phyloP scores from a whole-genome alignment of 1,139 yeast genomes.

The Wickerhamomyces sp. region DNA sequence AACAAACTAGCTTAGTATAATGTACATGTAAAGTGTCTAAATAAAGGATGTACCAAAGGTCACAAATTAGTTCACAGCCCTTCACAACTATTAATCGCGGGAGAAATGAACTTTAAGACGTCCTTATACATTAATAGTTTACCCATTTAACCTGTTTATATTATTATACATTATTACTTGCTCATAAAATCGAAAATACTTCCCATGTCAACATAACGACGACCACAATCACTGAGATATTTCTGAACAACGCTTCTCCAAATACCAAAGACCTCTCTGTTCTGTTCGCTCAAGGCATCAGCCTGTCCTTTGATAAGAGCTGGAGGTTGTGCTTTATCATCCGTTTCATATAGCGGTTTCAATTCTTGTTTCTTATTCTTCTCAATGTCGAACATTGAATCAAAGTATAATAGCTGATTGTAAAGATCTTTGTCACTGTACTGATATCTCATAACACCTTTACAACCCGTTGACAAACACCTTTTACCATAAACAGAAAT shows the following conservation, averaged over 20 bases:
- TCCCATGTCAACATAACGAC: constrained; percentile 87
- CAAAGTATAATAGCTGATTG: constrained; percentile 79
- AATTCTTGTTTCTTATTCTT: constrained; percentile 59
- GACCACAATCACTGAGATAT: constrained; percentile 80
- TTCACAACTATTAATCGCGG: no score
- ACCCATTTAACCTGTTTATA: no score
- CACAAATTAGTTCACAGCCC: no score
- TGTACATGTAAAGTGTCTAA: no score
- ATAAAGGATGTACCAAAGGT: no score
- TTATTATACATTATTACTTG: constrained; percentile 6
- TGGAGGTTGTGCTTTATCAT: constrained; percentile 33
- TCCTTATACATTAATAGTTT: no score
- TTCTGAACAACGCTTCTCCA: constrained; percentile 63
- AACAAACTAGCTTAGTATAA: no score
- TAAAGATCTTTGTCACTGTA: constrained; percentile 80
- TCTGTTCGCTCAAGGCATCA: constrained; percentile 76
- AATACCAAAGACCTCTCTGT: constrained; percentile 55
- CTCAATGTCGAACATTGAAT: constrained; percentile 76
- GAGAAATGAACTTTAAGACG: no score
- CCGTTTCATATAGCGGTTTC: constrained; percentile 41
- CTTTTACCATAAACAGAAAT: constrained; percentile 85
- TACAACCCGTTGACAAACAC: constrained; percentile 66
- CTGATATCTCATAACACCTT: constrained; percentile 77
- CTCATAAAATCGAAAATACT: constrained; percentile 61
- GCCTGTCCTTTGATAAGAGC: constrained; percentile 54